phyloP scores from a whole-genome alignment of 2,329 filamentous ascomycete species.

The Tolypocladium ophioglossoides region DNA sequence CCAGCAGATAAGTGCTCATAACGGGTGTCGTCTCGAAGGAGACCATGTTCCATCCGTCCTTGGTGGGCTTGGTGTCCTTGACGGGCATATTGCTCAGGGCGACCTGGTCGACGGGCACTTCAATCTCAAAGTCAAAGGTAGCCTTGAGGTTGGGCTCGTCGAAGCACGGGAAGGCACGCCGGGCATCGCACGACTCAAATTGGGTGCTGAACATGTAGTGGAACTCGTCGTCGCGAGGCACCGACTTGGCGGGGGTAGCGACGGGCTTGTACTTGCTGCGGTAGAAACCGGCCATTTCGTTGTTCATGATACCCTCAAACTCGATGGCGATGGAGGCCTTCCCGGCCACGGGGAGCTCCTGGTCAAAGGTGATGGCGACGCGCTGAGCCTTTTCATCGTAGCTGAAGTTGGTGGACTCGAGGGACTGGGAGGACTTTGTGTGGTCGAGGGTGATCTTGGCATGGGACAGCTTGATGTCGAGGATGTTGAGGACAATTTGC shows the following conservation, averaged over 20 bases:
- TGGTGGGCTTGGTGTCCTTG: constrained; percentile 51
- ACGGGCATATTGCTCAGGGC: constrained; percentile 95
- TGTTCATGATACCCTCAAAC: constrained; percentile 77
- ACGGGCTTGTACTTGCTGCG: constrained; percentile 85
- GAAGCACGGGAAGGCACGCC: constrained; percentile 93
- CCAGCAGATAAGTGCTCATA: constrained; percentile 87
- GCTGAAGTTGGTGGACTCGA: constrained; percentile 55
- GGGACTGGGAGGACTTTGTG: constrained; percentile 43
- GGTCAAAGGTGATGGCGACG: constrained; percentile 64
- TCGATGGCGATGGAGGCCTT: constrained; percentile 58
- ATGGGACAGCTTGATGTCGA: constrained; percentile 67
- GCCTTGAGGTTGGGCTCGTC: constrained; percentile 97
- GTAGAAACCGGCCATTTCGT: constrained; percentile 88
- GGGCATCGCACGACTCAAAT: constrained; percentile 93
- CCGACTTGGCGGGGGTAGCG: constrained; percentile 60
- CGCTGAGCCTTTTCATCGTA: constrained; percentile 82
- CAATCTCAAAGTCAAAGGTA: constrained; percentile 87
- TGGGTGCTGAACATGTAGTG: constrained; percentile 86
- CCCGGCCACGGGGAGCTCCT: constrained; percentile 57
- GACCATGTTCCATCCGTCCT: constrained; percentile 60
- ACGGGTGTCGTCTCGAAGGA: constrained; percentile 74
- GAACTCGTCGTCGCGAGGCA: constrained; percentile 60
- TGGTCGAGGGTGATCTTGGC: constrained; percentile 50
- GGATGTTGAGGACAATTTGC: constrained; percentile 73
- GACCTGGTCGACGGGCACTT: constrained; percentile 78